phyloP scores from a whole-genome alignment of 306 rosid genomes.

The Boehmeria nivea region DNA sequence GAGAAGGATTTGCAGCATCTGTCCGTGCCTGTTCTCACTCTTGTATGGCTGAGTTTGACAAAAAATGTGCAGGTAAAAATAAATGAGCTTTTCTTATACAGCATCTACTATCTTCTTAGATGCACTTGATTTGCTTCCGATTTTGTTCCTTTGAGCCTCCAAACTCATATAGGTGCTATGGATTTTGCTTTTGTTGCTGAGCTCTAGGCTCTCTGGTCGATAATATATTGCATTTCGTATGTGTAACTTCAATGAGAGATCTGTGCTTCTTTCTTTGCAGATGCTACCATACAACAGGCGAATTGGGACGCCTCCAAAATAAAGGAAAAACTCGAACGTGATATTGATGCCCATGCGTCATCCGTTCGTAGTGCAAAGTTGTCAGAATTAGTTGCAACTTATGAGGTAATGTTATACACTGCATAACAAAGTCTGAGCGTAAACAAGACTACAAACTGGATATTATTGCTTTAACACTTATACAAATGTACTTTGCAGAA shows the following conservation, averaged over 20 bases:
- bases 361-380: constrained; percentile 51
- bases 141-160: too few species aligned
- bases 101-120: too few species aligned
- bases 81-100: too few species aligned
- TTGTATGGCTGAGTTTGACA: constrained; percentile 55
- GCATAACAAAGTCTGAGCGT: constrained; percentile 6
- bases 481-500: constrained; percentile 42
- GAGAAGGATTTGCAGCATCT: constrained; percentile 72
- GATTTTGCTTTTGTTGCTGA: too few species aligned
- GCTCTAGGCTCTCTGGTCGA: too few species aligned
- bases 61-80: constrained; percentile 61
- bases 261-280: constrained; percentile 34
- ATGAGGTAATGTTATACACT: constrained; percentile 46
- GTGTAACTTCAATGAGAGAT: not conserved
- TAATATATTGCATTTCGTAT: too few species aligned
- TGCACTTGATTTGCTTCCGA: too few species aligned
- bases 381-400: constrained; percentile 34
- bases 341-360: constrained; percentile 56
- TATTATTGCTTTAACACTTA: not conserved
- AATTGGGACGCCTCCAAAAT: constrained; percentile 66
- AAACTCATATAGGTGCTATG: too few species aligned
- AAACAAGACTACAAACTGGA: not conserved
- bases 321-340: constrained; percentile 63
- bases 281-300: constrained; percentile 53
- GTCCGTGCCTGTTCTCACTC: constrained; percentile 35